Percentiles rank a stretch among this genome's conserved stretches.
These are phyloP conservation scores for Echria macrotheca DNA, from an alignment of 495 filamentous ascomycete species.

Conservation along the genomic window DNA sequence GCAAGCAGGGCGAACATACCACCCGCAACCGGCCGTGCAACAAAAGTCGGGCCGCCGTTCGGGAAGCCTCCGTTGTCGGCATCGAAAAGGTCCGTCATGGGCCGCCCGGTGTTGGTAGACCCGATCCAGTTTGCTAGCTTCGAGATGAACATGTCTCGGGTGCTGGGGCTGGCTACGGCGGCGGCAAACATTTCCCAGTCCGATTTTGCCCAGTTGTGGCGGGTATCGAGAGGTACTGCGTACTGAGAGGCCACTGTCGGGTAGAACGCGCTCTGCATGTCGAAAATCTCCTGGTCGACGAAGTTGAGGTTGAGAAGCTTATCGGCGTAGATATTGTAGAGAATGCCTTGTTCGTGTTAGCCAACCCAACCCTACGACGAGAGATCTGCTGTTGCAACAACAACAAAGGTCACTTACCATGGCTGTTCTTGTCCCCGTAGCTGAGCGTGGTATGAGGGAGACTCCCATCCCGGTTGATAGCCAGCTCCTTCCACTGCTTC, in stretches of 20 bases:
- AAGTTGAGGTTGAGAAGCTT: conserved; percentile 63
- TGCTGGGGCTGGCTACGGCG: conserved; percentile 57
- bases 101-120: conserved; percentile 61
- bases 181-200: conserved; percentile 90
- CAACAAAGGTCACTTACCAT: conserved; percentile 22
- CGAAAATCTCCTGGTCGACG: conserved; percentile 69
- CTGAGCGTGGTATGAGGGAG: conserved; percentile 69
- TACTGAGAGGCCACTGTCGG: conserved; percentile 63
- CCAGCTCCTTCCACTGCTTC: conserved; percentile 66
- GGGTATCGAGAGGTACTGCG: conserved; percentile 78
- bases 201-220: conserved; percentile 76
- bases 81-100: conserved; percentile 79
- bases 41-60: conserved; percentile 55
- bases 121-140: conserved; percentile 73
- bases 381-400: background rate
- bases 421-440: conserved; percentile 37
- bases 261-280: conserved; percentile 78
- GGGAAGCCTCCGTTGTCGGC: conserved; percentile 56
- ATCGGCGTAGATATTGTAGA: conserved; percentile 88
- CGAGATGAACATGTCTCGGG: conserved; percentile 59
- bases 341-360: conserved; percentile 57
- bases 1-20: conserved; percentile 78
- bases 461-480: conserved; percentile 61
- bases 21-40: conserved; percentile 74
- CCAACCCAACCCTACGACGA: too few relatives aligned